Evolutionary conservation across 2,329 filamentous ascomycete species (phyloP), one percentile per base, ranked within the genome.

Genomic region (Fusarium solani-melongenae): DNA sequence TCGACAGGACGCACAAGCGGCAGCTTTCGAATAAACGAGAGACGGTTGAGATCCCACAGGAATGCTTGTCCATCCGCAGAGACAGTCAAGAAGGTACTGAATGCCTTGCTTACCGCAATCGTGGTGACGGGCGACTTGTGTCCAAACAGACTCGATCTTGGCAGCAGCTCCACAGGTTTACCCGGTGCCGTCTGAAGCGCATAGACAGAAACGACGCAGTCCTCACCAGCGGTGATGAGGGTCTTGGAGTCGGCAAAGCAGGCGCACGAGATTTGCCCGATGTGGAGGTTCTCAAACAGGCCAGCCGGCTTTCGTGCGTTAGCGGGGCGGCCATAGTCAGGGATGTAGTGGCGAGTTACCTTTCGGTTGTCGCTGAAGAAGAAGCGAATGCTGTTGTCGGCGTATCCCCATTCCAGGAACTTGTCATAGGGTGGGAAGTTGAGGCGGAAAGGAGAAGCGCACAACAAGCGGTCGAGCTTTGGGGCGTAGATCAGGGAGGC

Each of bases 361-460:
- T 94, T 95, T 79, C 94, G 92, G 66, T 90, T 94, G 74, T 98
- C 94, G 56, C 92, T 91, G 64, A 93, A 90, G 83, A 94, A 98
- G 86, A 99, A 98, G 5, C 96, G 92, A 31, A 99, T 89, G 75
- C 94, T 97, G 76, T 94, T 94, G 81, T 99, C 96, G 1, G 94
- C 93, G 77, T 97, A 98, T 2, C 96, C 96, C 96, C 96, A 98
- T 83, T 98, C 95, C 75, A 98, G 89, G 78, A 94, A 98, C 76
- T 95, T 95, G 82, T 98, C 95, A 79, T 94, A 97, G 0, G 96
- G 95, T 1, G 95, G 93, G 14, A 98, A 91, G 78, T 98, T 96
- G 46, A 98, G 87, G 22, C 94, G 90, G 82, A 97, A 94, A 0
- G 95, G 91, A 17, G 94, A 93, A 5, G 94, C 92, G 77, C 93